Conservation (phyloP, 352 stramenopile species). For the Phytophthora ramorum region DNA sequence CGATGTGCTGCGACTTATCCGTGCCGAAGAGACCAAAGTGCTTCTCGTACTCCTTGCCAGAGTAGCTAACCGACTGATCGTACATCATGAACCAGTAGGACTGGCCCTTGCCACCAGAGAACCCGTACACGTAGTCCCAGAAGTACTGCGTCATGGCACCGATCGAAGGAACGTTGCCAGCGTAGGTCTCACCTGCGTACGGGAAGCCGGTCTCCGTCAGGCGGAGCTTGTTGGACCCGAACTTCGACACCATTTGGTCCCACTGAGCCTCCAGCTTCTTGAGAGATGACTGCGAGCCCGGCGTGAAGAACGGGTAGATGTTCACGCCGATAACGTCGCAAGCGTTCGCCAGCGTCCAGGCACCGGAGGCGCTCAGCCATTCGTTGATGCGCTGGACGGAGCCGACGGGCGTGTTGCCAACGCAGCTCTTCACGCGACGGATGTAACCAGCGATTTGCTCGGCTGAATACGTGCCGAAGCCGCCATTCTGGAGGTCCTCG, state of each 20-base stretch:
- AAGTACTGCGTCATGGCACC: conserved; percentile 49
- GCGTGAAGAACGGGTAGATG: conserved; percentile 59
- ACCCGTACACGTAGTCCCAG: conserved; percentile 50
- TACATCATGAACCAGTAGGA: conserved; percentile 77
- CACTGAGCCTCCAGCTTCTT: conserved; percentile 61
- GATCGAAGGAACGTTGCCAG: conserved; percentile 44
- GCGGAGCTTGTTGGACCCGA: conserved; percentile 39
- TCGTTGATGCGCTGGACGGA: conserved; percentile 72
- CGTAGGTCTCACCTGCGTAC: conserved; percentile 38
- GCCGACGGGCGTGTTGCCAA: conserved; percentile 60
- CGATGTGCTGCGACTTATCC: conserved; percentile 50
- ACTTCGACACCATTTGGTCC: conserved; percentile 49
- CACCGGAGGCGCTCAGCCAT: conserved; percentile 46
- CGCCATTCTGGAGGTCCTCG: conserved; percentile 64
- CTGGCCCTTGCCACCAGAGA: conserved; percentile 22
- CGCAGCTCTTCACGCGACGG: conserved; percentile 52
- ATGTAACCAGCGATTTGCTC: conserved; percentile 53
- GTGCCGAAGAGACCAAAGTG: conserved; percentile 60
- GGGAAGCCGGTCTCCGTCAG: conserved; percentile 71
- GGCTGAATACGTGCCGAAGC: conserved; percentile 42
- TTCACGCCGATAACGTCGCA: conserved; percentile 44
- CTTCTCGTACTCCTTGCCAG: conserved; percentile 53
- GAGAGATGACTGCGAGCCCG: conserved; percentile 36
- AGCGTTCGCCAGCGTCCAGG: conserved; percentile 43
- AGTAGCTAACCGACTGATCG: conserved; percentile 55